Conservation (phyloP, 139 green algal genomes). For the Limnomonas spitsbergensis region DNA sequence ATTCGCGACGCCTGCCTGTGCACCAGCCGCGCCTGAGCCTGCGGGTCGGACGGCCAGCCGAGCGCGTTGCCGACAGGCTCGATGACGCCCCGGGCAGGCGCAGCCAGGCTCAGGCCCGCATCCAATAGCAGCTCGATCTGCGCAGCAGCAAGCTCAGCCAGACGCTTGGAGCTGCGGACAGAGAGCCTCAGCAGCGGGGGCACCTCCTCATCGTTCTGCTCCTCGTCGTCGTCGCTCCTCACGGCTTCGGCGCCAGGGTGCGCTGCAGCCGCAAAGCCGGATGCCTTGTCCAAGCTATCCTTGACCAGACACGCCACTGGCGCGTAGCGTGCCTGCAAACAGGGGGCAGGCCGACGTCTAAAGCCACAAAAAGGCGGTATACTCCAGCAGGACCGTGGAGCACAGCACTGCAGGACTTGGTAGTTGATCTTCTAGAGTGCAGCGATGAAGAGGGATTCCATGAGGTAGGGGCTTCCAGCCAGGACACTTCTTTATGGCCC, state of each 20-base stretch:
- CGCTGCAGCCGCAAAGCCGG: neutral
- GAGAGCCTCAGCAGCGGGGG: neutral
- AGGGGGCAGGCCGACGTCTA: too few relatives aligned
- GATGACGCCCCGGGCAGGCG: neutral
- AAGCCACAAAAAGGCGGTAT: too few relatives aligned
- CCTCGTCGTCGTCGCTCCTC: too few relatives aligned
- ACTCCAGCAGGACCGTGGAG: too few relatives aligned
- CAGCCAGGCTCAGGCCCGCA: conserved; percentile 6
- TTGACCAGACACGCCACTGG: neutral
- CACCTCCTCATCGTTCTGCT: too few relatives aligned
- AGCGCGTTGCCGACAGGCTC: neutral
- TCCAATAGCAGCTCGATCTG: neutral
- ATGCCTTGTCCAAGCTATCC: neutral
- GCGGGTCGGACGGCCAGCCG: neutral
- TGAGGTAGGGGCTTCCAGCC: too few relatives aligned
- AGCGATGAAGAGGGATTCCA: too few relatives aligned
- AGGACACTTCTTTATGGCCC: too few relatives aligned
- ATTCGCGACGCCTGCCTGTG: neutral
- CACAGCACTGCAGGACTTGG: too few relatives aligned
- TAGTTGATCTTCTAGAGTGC: too few relatives aligned
- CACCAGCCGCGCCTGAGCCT: neutral
- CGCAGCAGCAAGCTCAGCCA: neutral
- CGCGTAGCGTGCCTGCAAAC: neutral
- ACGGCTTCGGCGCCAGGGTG: too few relatives aligned
- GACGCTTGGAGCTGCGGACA: neutral